phyloP scores from a whole-genome alignment of 2,329 filamentous ascomycete genomes.

The Aspergillus transmontanensis region DNA sequence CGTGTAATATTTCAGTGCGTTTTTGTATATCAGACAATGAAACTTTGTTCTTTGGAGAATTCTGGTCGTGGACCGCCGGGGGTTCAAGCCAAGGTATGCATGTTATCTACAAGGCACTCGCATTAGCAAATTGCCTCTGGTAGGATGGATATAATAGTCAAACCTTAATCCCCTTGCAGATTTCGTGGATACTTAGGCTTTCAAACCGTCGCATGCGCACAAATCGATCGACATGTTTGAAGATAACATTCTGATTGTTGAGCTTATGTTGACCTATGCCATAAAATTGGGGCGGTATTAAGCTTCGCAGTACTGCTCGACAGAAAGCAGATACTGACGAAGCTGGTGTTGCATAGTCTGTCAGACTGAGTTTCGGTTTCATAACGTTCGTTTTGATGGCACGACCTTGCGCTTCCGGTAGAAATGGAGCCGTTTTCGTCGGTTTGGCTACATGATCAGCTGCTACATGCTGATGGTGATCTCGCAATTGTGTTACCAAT shows the following conservation, averaged over 20 bases:
- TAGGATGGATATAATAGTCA: slow-evolving; percentile 4
- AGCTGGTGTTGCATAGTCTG: slow-evolving; percentile 67
- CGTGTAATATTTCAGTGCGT: slow-evolving; percentile 74
- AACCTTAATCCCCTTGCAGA: slow-evolving; percentile 76
- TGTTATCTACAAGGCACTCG: slow-evolving; percentile 56
- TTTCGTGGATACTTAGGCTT: slow-evolving; percentile 74
- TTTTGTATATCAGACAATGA: slow-evolving; percentile 74
- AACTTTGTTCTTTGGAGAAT: slow-evolving; percentile 52
- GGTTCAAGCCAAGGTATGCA: slow-evolving; percentile 73
- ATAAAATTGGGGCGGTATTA: slow-evolving; percentile 78
- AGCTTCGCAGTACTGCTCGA: slow-evolving; percentile 69
- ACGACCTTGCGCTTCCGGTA: slow-evolving; percentile 5
- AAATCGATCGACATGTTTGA: slow-evolving; percentile 75
- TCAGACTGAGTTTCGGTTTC: slow-evolving; percentile 49
- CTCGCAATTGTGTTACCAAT: slow-evolving; percentile 29
- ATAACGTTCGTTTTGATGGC: slow-evolving; percentile 7
- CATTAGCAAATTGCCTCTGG: slow-evolving; percentile 1
- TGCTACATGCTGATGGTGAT: slow-evolving; percentile 15
- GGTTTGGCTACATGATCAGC: not conserved
- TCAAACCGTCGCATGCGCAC: slow-evolving; percentile 79
- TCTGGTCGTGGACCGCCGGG: slow-evolving; percentile 44
- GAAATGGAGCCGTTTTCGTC: not conserved
- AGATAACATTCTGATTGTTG: slow-evolving; percentile 64
- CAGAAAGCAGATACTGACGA: slow-evolving; percentile 83
- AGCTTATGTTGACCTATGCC: slow-evolving; percentile 57